Evolutionary conservation across 2,329 filamentous ascomycete genomes (phyloP).

Genomic region (Neoascochyta sp.): DNA sequence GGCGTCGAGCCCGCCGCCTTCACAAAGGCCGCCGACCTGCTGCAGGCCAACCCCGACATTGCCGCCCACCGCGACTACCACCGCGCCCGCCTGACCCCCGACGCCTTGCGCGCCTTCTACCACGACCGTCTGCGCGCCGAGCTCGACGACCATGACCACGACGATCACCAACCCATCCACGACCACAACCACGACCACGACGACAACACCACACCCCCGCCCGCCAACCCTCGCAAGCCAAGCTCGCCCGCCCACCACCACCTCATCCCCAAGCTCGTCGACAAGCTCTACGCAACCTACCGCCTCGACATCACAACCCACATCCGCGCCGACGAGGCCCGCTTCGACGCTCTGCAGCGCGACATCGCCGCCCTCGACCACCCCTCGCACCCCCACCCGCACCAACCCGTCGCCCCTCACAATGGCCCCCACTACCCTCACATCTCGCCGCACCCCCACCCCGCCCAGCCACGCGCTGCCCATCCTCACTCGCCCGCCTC

Average conservation of each 20-base stretch:
- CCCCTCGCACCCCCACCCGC: constrained; percentile 18
- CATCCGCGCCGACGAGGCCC: constrained; percentile 71
- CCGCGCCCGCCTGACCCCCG: constrained; percentile 67
- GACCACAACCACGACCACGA: constrained; percentile 61
- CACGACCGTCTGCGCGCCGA: constrained; percentile 73
- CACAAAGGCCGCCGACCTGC: constrained; percentile 65
- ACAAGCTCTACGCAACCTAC: constrained; percentile 72
- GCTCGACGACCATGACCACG: constrained; percentile 36
- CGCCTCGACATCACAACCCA: constrained; percentile 64
- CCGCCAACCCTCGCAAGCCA: constrained; percentile 60
- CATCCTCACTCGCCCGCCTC: constrained; percentile 36
- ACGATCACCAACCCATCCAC: constrained; percentile 48
- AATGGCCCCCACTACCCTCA: constrained; percentile 33
- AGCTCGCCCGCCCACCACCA: constrained; percentile 65
- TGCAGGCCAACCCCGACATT: constrained; percentile 71
- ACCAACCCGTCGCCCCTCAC: constrained; percentile 11
- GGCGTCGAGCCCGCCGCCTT: constrained; percentile 66
- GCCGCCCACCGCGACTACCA: constrained; percentile 69
- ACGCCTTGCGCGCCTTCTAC: constrained; percentile 76
- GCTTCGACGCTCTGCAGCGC: constrained; percentile 59
- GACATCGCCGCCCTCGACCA: constrained; percentile 68
- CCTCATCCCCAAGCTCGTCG: constrained; percentile 66
- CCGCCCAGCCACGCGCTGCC: constrained; percentile 31
- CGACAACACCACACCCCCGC: constrained; percentile 59
- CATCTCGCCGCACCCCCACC: constrained; percentile 38